Base-by-base conservation (phyloP, 495 filamentous ascomycete genomes). In the Tuber melanosporum region DNA sequence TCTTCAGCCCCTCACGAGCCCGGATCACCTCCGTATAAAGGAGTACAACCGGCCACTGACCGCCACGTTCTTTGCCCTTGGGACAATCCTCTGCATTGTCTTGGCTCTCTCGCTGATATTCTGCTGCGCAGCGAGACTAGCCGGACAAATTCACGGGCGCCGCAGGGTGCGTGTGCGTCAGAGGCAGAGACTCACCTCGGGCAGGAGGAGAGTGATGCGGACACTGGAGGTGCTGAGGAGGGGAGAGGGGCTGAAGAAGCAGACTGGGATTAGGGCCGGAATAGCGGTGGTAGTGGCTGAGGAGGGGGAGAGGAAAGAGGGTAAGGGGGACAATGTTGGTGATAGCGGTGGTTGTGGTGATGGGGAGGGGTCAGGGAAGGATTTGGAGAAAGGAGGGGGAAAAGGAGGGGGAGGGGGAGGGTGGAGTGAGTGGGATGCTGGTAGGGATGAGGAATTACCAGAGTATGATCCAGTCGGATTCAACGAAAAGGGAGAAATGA, bases 161-260 rank as follows among this genome's bases (percentile, higher is more conserved):
- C n/a, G n/a, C 10, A 62, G n/a, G 52, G n/a, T 26, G 52, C 52
- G 52, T n/a, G 12, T 32, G 57, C 57, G 57, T 15, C 26, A 66
- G 0, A 19, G 57, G 57, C 57, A 36, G 57, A 17, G 32, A 5
- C 52, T 26, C n/a, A 26, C 52, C 0, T 17, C 15, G 57, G 69
- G 73, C 2, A 52, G 69, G 7, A 62, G 44, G n/a, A 73, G 57
- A 12, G 45, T 80, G 10, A 26, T 52, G 70, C 72, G 72, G n/a
- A 73, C 75, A 62, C 43, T 80, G 15, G 77, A 79, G 26, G 6
- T 80, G 73, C 32, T 70, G 6, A 70, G 70, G 39, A 45, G 46
- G 42, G 69, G 66, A 9, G 20, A 71, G 26, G 73, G 36, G 49
- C 43, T 14, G 49, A n/a, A 36, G 15, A 70, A 17, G 14, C 39